Percentiles rank a stretch among this genome's conserved stretches.
Conservation (phyloP, 2,329 filamentous ascomycete species). For the Mycocentrospora acerina region DNA sequence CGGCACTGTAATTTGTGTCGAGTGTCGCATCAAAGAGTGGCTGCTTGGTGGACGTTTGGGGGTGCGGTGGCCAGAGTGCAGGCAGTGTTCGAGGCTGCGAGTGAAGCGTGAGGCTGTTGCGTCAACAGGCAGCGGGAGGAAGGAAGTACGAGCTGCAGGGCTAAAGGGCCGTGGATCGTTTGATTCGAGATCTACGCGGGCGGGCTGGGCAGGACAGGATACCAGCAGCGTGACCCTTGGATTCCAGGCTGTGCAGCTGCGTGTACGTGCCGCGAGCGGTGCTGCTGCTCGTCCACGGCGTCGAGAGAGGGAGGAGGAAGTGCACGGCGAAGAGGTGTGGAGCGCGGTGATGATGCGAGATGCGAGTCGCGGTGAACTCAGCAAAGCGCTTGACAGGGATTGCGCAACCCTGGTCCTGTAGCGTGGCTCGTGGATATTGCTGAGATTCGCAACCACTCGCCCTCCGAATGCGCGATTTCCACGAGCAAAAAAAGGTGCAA, state of each 20-base stretch:
- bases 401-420: too few species aligned
- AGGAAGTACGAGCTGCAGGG: too few species aligned
- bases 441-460: too few species aligned
- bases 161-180: background rate
- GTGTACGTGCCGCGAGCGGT: too few species aligned
- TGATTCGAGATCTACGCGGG: slow-evolving; percentile 11
- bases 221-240: slow-evolving; percentile 2
- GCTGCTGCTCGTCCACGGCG: background rate
- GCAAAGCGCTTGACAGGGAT: too few species aligned
- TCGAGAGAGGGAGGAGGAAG: slow-evolving; percentile 3
- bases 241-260: too few species aligned
- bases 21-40: background rate
- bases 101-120: slow-evolving; percentile 9
- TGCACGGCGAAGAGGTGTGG: background rate
- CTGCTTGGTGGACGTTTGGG: slow-evolving; percentile 1
- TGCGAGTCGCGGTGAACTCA: too few species aligned
- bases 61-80: slow-evolving; percentile 1
- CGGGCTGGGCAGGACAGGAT: slow-evolving; percentile 2
- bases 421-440: too few species aligned
- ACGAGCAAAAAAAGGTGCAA: too few species aligned
- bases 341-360: too few species aligned
- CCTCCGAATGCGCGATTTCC: too few species aligned
- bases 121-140: slow-evolving; percentile 3
- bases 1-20: background rate
- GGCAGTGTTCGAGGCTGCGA: slow-evolving; percentile 9